A percentile compares a stretch with the other conserved stretches of the same genome.
phyloP scores from a whole-genome alignment of 148 eudicot species.

The Mesembryanthemum crystallinum region DNA sequence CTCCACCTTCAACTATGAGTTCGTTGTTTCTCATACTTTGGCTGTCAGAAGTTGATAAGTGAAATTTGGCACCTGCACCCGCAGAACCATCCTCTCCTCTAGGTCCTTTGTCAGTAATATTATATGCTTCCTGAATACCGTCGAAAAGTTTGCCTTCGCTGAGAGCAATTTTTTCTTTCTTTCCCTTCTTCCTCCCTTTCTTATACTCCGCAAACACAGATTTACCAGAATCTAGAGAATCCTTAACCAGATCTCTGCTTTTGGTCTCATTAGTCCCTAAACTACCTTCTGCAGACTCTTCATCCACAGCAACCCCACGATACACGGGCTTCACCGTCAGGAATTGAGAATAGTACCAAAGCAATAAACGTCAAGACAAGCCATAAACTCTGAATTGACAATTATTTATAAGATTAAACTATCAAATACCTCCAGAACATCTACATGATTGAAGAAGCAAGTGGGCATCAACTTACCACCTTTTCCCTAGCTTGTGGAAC shows the following conservation, averaged over 20 bases:
- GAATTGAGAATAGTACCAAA: conserved; percentile 17
- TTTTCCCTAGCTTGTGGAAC: conserved; percentile 21
- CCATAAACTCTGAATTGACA: neutral
- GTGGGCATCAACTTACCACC: conserved; percentile 19
- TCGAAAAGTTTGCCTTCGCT: conserved; percentile 14
- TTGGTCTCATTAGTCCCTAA: conserved; percentile 21
- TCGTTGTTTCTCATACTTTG: conserved; percentile 29
- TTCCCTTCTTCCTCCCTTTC: conserved; percentile 31
- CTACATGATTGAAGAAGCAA: neutral
- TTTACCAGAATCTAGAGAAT: conserved; percentile 10
- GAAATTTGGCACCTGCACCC: conserved; percentile 21
- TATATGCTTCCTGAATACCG: conserved; percentile 21
- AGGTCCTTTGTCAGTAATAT: conserved; percentile 17
- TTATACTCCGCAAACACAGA: conserved; percentile 21
- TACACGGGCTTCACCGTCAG: conserved; percentile 12
- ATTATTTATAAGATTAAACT: neutral
- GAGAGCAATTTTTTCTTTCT: conserved; percentile 29
- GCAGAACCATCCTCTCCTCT: conserved; percentile 15
- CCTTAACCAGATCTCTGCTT: conserved; percentile 17
- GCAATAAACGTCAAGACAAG: neutral
- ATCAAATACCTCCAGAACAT: conserved; percentile 4
- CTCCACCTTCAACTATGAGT: conserved; percentile 31
- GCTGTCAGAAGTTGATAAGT: conserved; percentile 19
- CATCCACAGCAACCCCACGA: conserved; percentile 15
- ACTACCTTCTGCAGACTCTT: conserved; percentile 27